These are phyloP conservation scores for Torulaspora globosa DNA, from an alignment of 1,139 yeast genomes.

Conservation along the genomic window DNA sequence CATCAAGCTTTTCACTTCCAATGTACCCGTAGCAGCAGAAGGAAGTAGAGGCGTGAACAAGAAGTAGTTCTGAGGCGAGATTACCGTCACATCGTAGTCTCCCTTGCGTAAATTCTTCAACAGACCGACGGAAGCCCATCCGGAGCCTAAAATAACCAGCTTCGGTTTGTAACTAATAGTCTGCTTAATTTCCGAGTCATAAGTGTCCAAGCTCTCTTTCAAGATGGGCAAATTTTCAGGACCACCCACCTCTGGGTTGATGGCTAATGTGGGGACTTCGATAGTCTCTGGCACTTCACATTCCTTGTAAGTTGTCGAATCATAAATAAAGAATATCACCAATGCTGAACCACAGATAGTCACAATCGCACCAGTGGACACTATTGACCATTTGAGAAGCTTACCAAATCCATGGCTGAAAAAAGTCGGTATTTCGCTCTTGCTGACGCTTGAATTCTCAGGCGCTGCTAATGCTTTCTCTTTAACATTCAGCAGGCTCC, in stretches of 20 bases:
- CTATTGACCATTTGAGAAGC: constrained; percentile 33
- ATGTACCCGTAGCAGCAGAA: constrained; percentile 57
- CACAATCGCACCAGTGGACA: constrained; percentile 43
- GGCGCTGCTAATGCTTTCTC: not conserved
- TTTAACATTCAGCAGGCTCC: constrained; percentile 1
- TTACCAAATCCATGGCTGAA: constrained; percentile 30
- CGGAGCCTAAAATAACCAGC: constrained; percentile 55
- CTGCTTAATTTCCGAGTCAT: constrained; percentile 45
- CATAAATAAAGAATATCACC: constrained; percentile 53
- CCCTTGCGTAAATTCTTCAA: constrained; percentile 45
- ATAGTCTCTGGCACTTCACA: constrained; percentile 40
- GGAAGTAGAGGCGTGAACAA: constrained; percentile 58
- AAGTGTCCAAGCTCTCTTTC: constrained; percentile 49
- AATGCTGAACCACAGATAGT: constrained; percentile 40
- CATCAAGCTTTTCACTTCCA: constrained; percentile 50
- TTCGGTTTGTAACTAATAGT: constrained; percentile 45
- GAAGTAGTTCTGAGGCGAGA: constrained; percentile 59
- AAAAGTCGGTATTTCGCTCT: constrained; percentile 2
- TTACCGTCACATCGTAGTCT: constrained; percentile 55
- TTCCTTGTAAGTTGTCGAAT: constrained; percentile 52
- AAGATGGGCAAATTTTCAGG: constrained; percentile 62
- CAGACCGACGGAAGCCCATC: constrained; percentile 56
- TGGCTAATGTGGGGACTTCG: constrained; percentile 47
- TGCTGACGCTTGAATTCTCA: not conserved
- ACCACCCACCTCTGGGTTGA: constrained; percentile 56